Evolutionary conservation across 306 rosid genomes (phyloP), one percentile per base, ranked within the genome.

Genomic region (Vicia villosa): DNA sequence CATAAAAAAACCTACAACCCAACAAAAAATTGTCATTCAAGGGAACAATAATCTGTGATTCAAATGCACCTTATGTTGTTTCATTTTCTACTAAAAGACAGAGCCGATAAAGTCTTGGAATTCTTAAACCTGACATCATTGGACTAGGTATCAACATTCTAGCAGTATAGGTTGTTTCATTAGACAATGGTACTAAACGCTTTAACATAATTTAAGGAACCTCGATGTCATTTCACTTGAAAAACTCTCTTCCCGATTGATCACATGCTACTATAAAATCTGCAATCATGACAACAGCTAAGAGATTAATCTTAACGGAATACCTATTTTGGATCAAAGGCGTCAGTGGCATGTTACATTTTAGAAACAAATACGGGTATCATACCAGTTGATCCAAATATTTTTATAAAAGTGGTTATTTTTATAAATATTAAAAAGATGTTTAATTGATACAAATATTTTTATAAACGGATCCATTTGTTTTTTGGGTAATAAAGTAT

Each of bases 61-160:
- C 34, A 28, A 9, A n/a, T 10, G 75, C 88, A 19, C 90, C 84
- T 0, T 37, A 15, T 1, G 77, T 88, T 21, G 8, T 87, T 58
- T 75, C 77, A 0, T 88, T 88, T 65, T 88, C 87, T 42, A 85
- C 88, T 0, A 81, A 83, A 82, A 88, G 88, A 24, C 94, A 90
- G 58, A 85, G 74, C 17, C 0, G 0, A 1, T 49, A 46, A 13
- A 81, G 81, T 51, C 83, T 77, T 0, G 81, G 87, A n/a, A 81
- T 88, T 46, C 56, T 88, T 43, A 81, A 88, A 80, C 94, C 90
- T 0, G 87, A 85, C 74, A 81, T 88, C 15, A 69, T 83, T 61
- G 90, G 87, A n/a, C 88, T 84, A 5, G 85, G 87, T 11, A 15
- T 77, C 40, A 82, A 66, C 81, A 88, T 88, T 68, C 57, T 82